Base-by-base conservation (phyloP, 805 yeast species). In the Sugiyamaella mastotermitis region DNA sequence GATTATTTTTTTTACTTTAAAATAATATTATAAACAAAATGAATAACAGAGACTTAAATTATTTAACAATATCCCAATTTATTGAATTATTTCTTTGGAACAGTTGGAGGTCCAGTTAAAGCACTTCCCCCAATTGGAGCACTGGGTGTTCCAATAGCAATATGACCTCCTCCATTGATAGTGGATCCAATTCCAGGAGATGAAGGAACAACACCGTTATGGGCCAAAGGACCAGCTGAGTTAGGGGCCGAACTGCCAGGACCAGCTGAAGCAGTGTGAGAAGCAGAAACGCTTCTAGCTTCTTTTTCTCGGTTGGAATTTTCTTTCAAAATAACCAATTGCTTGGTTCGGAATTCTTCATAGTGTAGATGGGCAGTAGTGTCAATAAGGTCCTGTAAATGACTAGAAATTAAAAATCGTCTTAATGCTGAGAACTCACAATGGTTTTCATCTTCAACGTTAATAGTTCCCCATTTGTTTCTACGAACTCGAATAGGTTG, bases 351-450 rank as follows among this genome's bases (percentile, higher is more conserved):
- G 68, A 88, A 92, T 38, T 78, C 71, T 68, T 92, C 98, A 63
- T 92, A 92, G 62, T 92, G 97, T 38, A 78, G 72, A 49, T 76
- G 69, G 1, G 94, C 69, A 3, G 98, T 92, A 9, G 95, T 78
- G 62, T 92, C 98, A 53, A 92, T 88, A 60, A 92, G 77, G 60
- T 90, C 97, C 62, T 87, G 97, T 55, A 92, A 71, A 61, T 92
- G 97, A 6, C 97, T 86, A 67, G 96, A 79, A 32, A 95, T 86
- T 56, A 92, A 74, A 62, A 92, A 92, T 61, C 86, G 95, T 65
- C 97, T 78, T 57, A 92, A 76, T 53, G 85, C 87, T 26, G 86
- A 85, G 69, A 92, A 92, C 66, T 92, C 98, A 65, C 96, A 87
- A 65, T 92, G 97, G 39, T 81, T 76, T 38, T 85, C 87, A 65